phyloP scores from a whole-genome alignment of 768 basidiomycete genomes.

The Galerina marginata region DNA sequence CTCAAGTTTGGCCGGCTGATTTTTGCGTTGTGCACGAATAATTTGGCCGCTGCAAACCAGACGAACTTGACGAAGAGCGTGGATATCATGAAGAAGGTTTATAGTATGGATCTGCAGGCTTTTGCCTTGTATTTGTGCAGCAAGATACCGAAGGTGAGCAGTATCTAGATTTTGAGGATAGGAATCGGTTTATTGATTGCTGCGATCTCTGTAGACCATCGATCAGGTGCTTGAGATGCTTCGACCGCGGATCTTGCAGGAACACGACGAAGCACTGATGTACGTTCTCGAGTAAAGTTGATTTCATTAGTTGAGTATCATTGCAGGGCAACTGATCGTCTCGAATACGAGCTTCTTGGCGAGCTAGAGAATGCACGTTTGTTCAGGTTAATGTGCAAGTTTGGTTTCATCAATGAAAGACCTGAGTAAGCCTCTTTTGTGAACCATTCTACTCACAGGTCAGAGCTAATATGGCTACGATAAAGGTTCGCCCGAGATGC shows the following conservation, averaged over 20 bases:
- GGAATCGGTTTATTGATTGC: neutral
- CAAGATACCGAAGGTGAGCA: conserved; percentile 69
- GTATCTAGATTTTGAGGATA: neutral
- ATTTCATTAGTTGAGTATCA: neutral
- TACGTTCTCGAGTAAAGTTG: conserved; percentile 38
- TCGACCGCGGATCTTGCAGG: conserved; percentile 69
- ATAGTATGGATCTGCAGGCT: conserved; percentile 84
- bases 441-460: neutral
- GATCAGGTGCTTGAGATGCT: conserved; percentile 84
- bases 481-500: conserved; percentile 90
- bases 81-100: conserved; percentile 73
- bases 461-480: neutral
- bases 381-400: conserved; percentile 87
- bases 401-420: conserved; percentile 99
- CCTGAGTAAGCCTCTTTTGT: conserved; percentile 75
- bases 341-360: conserved; percentile 83
- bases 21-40: conserved; percentile 78
- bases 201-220: conserved; percentile 56
- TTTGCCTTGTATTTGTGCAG: conserved; percentile 77
- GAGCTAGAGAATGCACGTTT: conserved; percentile 95
- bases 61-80: conserved; percentile 74
- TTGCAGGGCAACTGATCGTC: conserved; percentile 73
- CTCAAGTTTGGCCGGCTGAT: conserved; percentile 85
- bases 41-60: conserved; percentile 58
- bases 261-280: conserved; percentile 86